Conservation (phyloP, 2,329 filamentous ascomycete species). For the Aspergillus sergii region DNA sequence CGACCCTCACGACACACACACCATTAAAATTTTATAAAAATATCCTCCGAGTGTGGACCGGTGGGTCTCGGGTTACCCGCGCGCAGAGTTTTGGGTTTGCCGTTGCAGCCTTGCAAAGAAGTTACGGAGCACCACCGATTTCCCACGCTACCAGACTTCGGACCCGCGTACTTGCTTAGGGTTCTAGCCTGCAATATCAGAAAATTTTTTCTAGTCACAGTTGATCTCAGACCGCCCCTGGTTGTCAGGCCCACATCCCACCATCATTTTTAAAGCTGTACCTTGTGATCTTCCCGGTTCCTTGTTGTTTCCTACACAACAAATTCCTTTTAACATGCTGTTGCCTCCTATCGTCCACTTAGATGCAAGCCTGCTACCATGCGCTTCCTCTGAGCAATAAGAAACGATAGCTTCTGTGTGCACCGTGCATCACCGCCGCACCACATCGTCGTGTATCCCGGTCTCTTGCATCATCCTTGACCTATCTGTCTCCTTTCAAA, state of each 20-base stretch:
- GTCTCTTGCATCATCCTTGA: neutral
- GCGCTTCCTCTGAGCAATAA: conserved; percentile 23
- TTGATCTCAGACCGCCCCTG: conserved; percentile 22
- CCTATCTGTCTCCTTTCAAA: conserved; percentile 4
- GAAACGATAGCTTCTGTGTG: conserved; percentile 14
- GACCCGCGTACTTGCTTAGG: neutral
- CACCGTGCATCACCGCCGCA: conserved; percentile 18
- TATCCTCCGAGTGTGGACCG: conserved; percentile 16
- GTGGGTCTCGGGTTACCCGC: conserved; percentile 17
- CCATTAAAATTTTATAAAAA: conserved; percentile 10
- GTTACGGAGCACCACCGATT: neutral
- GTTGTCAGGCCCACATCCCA: conserved; percentile 10
- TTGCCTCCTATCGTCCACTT: conserved; percentile 20
- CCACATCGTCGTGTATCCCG: neutral
- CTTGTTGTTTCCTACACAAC: conserved; percentile 8
- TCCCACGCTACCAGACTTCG: conserved; percentile 6
- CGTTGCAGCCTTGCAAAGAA: conserved; percentile 8
- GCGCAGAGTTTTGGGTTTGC: conserved; percentile 6
- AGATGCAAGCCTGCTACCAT: conserved; percentile 24
- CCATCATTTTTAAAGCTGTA: conserved; percentile 8
- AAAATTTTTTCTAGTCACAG: conserved; percentile 18
- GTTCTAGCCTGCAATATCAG: conserved; percentile 14
- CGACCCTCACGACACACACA: neutral
- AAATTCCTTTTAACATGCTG: conserved; percentile 14
- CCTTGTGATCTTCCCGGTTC: neutral